Evolutionary conservation across 371 early-diverging fungal species (phyloP), one percentile per base, ranked within the genome.

Genomic region (Actinomortierella wolfii): DNA sequence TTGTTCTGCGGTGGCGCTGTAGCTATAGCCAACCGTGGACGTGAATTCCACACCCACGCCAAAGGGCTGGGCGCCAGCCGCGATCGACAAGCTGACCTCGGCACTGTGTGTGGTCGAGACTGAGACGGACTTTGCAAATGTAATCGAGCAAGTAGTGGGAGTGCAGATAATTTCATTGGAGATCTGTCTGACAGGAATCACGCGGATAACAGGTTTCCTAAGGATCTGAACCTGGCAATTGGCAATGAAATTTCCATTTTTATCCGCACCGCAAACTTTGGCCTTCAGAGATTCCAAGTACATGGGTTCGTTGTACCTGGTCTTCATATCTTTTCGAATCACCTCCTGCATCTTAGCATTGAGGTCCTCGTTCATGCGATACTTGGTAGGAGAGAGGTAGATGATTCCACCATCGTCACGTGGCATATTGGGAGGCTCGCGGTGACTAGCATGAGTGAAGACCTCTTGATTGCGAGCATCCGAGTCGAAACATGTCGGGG

Each of bases 281-380:
- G 39, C 41, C 24, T 41, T 41, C 40, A 53, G 24, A 6, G 39
- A 34, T 34, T 41, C 24, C 14, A 42, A 8, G 53, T 53, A 53
- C 13, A 6, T 5, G 0, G 53, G 14, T 0, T 23, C 15, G 14
- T 39, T 13, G 41, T 41, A 53, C 9, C 14, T 17, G n/a, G 41
- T 53, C 21, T 20, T 15, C 53, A 53, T 53, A 14, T 53, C 53
- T n/a, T 23, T 18, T 2, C 15, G 15, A 39, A 53, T 53, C 53
- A 53, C 23, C 21, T n/a, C 3, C 53, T 53, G 40, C 53, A 53
- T 53, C 41, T 23, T 34, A 39, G 9, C 20, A 21, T 53, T 25
- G 23, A 53, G 53, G 14, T 53, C 41, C n/a, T n/a, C n/a, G n/a
- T n/a, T n/a, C n/a, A 3, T n/a, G 51, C 51, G 51, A 34, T 26